Percentiles rank a stretch among this genome's conserved stretches.
phyloP scores from a whole-genome alignment of 139 green algal genomes.

The Chlamydomonas urium region DNA sequence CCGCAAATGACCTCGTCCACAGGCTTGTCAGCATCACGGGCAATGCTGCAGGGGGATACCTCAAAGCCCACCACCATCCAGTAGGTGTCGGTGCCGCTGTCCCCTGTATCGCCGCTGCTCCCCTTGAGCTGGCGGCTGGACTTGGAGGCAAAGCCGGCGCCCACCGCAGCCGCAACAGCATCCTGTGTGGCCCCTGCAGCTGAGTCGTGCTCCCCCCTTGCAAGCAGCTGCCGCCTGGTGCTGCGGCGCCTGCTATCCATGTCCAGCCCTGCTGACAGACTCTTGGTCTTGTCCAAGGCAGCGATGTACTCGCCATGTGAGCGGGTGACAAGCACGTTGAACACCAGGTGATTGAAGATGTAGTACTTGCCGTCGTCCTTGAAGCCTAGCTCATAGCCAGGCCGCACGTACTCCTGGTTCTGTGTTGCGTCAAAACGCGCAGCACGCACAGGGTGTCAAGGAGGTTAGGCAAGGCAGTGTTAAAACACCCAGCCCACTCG shows the following conservation, averaged over 20 bases:
- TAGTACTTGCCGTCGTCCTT: slow-evolving; percentile 60
- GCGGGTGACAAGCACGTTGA: slow-evolving; percentile 79
- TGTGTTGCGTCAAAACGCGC: slow-evolving; percentile 8
- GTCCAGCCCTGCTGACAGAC: too few relatives aligned
- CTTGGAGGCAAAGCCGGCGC: too few relatives aligned
- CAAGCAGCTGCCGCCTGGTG: too few relatives aligned
- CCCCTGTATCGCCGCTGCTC: background rate
- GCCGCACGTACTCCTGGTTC: slow-evolving; percentile 61
- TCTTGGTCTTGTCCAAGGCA: too few relatives aligned
- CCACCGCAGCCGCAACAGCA: too few relatives aligned
- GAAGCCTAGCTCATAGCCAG: slow-evolving; percentile 85
- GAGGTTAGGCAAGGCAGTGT: background rate
- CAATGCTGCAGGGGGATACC: slow-evolving; percentile 82
- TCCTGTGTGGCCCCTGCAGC: too few relatives aligned
- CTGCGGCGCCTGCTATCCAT: too few relatives aligned
- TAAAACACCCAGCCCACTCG: background rate
- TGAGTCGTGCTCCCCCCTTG: too few relatives aligned
- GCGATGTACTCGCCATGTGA: slow-evolving; percentile 74
- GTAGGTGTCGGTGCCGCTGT: background rate
- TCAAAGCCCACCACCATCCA: slow-evolving; percentile 71
- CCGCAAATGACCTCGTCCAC: slow-evolving; percentile 69
- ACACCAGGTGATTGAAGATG: slow-evolving; percentile 94
- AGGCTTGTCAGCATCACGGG: slow-evolving; percentile 46
- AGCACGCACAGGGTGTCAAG: background rate
- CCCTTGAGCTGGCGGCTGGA: too few relatives aligned